phyloP scores from a whole-genome alignment of 352 stramenopile genomes.

The Pythium sp. region DNA sequence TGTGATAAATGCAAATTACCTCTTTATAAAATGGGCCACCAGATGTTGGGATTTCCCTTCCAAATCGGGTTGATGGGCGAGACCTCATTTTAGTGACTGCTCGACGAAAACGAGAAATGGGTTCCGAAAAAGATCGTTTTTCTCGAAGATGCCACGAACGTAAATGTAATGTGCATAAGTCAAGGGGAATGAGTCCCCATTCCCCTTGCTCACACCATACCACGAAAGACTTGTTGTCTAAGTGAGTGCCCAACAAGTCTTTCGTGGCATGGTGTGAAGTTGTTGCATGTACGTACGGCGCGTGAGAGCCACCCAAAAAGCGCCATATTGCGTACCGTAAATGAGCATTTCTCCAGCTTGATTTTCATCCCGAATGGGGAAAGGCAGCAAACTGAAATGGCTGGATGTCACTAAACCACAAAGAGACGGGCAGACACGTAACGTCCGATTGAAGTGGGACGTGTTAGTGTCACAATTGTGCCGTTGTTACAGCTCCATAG shows the following conservation, averaged over 20 bases:
- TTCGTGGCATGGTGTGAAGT: neutral
- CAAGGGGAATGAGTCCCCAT: neutral
- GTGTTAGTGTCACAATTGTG: neutral
- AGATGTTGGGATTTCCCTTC: neutral
- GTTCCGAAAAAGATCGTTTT: conserved; percentile 5
- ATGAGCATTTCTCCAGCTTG: neutral
- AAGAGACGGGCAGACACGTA: neutral
- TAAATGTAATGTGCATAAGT: neutral
- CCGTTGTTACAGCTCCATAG: conserved; percentile 1
- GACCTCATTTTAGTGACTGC: conserved; percentile 1
- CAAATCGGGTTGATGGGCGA: neutral
- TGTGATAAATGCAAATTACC: neutral
- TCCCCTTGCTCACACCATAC: neutral
- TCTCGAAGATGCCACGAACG: neutral
- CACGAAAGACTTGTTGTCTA: neutral
- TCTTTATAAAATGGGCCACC: neutral
- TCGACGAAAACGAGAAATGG: neutral
- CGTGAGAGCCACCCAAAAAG: conserved; percentile 3
- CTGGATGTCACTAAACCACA: conserved; percentile 9
- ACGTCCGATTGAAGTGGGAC: conserved; percentile 11
- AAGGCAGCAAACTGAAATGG: neutral
- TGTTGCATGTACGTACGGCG: neutral
- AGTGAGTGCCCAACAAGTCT: no score
- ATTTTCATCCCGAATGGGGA: neutral
- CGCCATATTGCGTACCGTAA: neutral